Conservation (phyloP, 441 rosid species). For the Theobroma grandiflorum region DNA sequence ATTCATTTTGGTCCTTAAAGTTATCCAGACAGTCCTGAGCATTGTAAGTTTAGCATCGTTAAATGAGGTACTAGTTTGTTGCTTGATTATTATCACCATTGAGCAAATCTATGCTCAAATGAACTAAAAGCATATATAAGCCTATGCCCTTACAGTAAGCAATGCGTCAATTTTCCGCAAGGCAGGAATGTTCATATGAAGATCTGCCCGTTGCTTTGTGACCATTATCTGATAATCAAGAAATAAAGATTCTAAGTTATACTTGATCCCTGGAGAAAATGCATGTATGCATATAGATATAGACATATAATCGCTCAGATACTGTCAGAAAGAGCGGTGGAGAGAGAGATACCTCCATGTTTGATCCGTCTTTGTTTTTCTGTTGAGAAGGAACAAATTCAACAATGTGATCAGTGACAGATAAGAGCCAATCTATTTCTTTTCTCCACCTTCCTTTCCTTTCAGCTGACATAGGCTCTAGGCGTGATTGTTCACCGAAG, state of each 20-base stretch:
- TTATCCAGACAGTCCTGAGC: constrained; percentile 78
- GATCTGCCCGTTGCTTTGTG: constrained; percentile 81
- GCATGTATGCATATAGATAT: neutral
- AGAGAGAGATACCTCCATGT: constrained; percentile 72
- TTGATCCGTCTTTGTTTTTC: constrained; percentile 71
- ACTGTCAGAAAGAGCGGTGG: neutral
- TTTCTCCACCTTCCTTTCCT: constrained; percentile 82
- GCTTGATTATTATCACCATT: neutral
- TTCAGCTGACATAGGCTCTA: constrained; percentile 86
- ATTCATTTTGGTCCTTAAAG: constrained; percentile 68
- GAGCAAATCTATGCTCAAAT: neutral
- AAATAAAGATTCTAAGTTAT: constrained; percentile 13
- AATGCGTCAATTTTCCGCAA: constrained; percentile 80
- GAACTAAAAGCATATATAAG: neutral
- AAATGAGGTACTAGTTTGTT: neutral
- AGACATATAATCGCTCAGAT: neutral
- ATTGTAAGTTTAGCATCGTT: neutral
- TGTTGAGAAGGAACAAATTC: constrained; percentile 89
- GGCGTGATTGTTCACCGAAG: constrained; percentile 79
- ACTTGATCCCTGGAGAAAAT: constrained; percentile 13
- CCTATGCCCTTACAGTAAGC: constrained; percentile 70
- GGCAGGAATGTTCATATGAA: constrained; percentile 87
- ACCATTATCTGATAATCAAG: constrained; percentile 54
- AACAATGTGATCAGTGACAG: constrained; percentile 87
- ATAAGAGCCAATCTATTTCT: constrained; percentile 86